Evolutionary conservation across 2,329 filamentous ascomycete genomes (phyloP).

Genomic region (Akanthomyces uredinophilus): DNA sequence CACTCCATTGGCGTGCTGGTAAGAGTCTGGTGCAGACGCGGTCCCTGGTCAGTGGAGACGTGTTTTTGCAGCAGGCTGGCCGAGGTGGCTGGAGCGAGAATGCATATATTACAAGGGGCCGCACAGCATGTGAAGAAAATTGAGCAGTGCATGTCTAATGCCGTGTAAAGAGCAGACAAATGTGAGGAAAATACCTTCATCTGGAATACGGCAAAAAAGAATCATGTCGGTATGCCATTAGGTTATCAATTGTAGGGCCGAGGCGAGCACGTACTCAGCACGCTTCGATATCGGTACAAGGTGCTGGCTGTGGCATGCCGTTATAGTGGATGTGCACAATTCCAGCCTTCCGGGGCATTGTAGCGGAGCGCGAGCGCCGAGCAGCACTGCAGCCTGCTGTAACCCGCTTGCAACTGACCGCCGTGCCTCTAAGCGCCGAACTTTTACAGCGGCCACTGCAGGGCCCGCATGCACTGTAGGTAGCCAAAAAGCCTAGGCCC

Average conservation of each 20-base stretch:
- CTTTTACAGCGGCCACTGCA: not conserved
- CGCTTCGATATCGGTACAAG: not conserved
- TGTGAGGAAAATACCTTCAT: not conserved
- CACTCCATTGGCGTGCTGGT: not conserved
- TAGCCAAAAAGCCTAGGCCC: not conserved
- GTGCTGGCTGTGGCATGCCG: too few species aligned
- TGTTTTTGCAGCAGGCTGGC: conserved; percentile 10
- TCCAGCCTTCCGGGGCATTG: not conserved
- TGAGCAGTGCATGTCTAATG: not conserved
- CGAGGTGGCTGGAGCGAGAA: conserved; percentile 6
- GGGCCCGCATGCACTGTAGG: not conserved
- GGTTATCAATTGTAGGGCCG: not conserved
- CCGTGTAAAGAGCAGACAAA: not conserved
- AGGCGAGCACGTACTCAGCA: not conserved
- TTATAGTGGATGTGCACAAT: conserved; percentile 3
- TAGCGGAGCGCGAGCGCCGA: not conserved
- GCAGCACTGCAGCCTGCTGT: not conserved
- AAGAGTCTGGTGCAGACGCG: conserved; percentile 11
- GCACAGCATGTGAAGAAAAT: conserved; percentile 3
- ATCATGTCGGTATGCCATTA: not conserved
- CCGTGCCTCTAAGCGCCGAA: conserved; percentile 3
- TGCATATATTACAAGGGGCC: not conserved
- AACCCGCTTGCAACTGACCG: not conserved
- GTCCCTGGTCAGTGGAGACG: conserved; percentile 15
- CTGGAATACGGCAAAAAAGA: not conserved